phyloP scores from a whole-genome alignment of 441 rosid species.

The Syzygium syzygioides region DNA sequence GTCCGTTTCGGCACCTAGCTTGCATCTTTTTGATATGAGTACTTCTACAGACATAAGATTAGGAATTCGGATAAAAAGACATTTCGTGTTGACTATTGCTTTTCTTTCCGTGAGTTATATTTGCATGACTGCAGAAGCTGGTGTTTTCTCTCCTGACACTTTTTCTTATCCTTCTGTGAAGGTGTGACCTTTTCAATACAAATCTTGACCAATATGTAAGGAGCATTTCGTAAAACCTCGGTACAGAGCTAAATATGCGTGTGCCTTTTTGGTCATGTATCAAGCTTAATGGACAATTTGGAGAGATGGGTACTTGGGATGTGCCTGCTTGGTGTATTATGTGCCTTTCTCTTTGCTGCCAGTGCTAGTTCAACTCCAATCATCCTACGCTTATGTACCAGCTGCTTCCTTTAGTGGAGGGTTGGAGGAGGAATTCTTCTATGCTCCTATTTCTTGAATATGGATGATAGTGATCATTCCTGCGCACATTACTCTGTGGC shows the following conservation, averaged over 20 bases:
- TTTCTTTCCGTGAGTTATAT: neutral
- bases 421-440: neutral
- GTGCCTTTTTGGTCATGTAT: neutral
- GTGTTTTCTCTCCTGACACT: neutral
- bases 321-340: neutral
- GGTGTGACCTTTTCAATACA: constrained; percentile 74
- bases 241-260: neutral
- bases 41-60: neutral
- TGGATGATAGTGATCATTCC: neutral
- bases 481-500: neutral
- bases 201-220: constrained; percentile 75
- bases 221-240: constrained; percentile 45
- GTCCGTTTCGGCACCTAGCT: neutral
- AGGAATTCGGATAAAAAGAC: neutral
- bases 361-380: neutral
- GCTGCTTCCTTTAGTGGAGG: neutral
- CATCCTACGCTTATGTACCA: neutral
- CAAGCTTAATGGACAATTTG: neutral
- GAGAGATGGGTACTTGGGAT: neutral
- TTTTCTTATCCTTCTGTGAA: constrained; percentile 16
- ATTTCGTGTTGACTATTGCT: neutral
- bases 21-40: neutral
- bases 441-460: neutral
- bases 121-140: neutral
- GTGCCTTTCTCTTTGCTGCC: neutral